Evolutionary conservation across 192 early-diverging fungal genomes (phyloP), one percentile per base, ranked within the genome.

Genomic region (Umbelopsis sp.): DNA sequence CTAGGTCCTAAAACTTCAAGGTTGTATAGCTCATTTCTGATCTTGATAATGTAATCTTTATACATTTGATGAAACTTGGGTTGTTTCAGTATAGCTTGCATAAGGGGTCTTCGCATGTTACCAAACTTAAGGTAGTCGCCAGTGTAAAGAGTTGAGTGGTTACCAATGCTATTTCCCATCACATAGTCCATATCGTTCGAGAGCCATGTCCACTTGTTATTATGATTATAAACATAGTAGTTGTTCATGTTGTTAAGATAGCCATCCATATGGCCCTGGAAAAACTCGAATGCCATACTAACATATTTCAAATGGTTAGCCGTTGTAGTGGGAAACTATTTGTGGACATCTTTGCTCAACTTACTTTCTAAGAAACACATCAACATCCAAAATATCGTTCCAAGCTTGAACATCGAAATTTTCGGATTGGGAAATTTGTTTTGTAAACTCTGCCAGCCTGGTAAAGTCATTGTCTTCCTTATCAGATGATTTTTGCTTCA

Each of bases 281-380:
- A 3, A 51, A 78, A 78, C 44, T 78, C 76, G 3, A 78, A 47
- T 1, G 71, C 76, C 76, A 78, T 78, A 27, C 76, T 78, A 70
- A 30, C 12, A 45, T 50, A 10, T 27, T 16, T 18, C 25, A 61
- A 47, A 48, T 6, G 4, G 5, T 41, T 9, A 41, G 37, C 2
- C 5, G 37, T 41, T 41, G 37, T 41, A 10, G 5, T 41, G 37
- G 0, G 10, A 4, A 10, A 10, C 6, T 41, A 27, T 55, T 55
- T 12, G n/a, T 48, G 1, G 3, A n/a, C 22, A 7, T 18, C 22
- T 70, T 70, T 25, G 3, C 33, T 25, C 23, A 16, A 68, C 75
- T 65, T 73, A 77, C 76, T 72, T 70, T 27, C 25, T 64, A 20
- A 77, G 49, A n/a, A 77, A 77, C 4, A 68, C 68, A 15, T 77